Conservation (phyloP, 1,284 basidiomycete genomes). For the Erythrobasidium hasegawianum region DNA sequence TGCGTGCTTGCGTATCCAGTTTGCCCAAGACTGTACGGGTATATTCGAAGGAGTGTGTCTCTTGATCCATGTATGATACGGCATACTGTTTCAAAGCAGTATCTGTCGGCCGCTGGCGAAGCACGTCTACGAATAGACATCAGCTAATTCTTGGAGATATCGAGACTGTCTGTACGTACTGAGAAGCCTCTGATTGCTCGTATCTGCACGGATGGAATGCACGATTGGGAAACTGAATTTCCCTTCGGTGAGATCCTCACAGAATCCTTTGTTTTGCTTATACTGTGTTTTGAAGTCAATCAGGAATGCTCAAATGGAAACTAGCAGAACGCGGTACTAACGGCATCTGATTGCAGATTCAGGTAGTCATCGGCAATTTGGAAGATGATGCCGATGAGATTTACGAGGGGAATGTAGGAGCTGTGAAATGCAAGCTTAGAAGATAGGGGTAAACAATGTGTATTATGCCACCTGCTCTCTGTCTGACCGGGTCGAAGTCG, state of each 20-base stretch:
- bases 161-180: conserved; percentile 57
- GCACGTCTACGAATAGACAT: conserved; percentile 61
- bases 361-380: conserved; percentile 97
- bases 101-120: conserved; percentile 81
- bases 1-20: conserved; percentile 58
- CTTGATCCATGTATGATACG: conserved; percentile 68
- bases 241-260: conserved; percentile 90
- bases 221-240: conserved; percentile 96
- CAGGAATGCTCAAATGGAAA: too few relatives aligned
- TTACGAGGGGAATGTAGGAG: conserved; percentile 85
- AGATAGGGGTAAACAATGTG: too few relatives aligned
- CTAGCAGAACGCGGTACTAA: conserved; percentile 49
- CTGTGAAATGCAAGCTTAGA: conserved; percentile 52
- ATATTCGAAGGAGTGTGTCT: conserved; percentile 71
- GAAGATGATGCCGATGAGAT: conserved; percentile 88
- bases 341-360: conserved; percentile 84
- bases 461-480: conserved; percentile 53
- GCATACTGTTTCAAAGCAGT: conserved; percentile 72
- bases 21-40: conserved; percentile 60
- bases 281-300: conserved; percentile 68
- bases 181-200: conserved; percentile 68
- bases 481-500: conserved; percentile 57
- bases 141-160: background rate
- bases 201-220: conserved; percentile 75
- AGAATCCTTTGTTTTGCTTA: conserved; percentile 84